These are phyloP conservation scores for Talaromyces stipitatus DNA, from an alignment of 495 filamentous ascomycete genomes.

Conservation along the genomic window DNA sequence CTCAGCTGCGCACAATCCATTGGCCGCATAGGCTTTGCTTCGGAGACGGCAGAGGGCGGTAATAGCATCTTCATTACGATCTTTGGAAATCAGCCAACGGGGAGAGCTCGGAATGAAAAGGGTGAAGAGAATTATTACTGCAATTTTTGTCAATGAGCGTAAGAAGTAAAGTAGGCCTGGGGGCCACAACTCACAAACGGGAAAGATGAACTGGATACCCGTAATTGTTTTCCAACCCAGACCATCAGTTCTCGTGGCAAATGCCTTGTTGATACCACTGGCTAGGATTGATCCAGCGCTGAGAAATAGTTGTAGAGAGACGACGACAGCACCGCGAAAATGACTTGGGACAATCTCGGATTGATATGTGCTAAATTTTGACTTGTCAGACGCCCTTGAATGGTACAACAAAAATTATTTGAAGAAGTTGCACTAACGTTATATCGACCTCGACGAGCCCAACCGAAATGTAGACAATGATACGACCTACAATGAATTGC, in stretches of 20 bases:
- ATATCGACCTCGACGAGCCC: slow-evolving; percentile 4
- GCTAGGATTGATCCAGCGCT: background rate
- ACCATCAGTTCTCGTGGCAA: background rate
- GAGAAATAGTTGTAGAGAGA: slow-evolving; percentile 7
- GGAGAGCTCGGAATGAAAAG: slow-evolving; percentile 10
- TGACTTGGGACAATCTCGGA: slow-evolving; percentile 11
- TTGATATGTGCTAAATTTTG: slow-evolving; percentile 6
- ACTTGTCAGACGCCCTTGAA: background rate
- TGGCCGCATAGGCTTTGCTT: slow-evolving; percentile 3
- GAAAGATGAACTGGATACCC: background rate
- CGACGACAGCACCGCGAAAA: slow-evolving; percentile 8
- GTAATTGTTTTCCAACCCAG: background rate
- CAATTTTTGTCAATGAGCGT: background rate
- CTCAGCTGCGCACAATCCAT: background rate
- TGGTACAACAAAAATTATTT: background rate
- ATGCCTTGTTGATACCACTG: background rate
- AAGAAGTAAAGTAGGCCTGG: no score
- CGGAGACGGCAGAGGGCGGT: slow-evolving; percentile 7
- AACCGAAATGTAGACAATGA: slow-evolving; percentile 6
- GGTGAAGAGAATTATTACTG: slow-evolving; percentile 1
- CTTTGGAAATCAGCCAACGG: slow-evolving; percentile 13
- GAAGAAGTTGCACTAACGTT: no score
- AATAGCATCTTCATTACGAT: slow-evolving; percentile 11
- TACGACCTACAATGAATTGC: slow-evolving; percentile 7
- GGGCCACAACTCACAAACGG: background rate